Evolutionary conservation across 1,284 basidiomycete species (phyloP).

Genomic region (Cerrena zonata): DNA sequence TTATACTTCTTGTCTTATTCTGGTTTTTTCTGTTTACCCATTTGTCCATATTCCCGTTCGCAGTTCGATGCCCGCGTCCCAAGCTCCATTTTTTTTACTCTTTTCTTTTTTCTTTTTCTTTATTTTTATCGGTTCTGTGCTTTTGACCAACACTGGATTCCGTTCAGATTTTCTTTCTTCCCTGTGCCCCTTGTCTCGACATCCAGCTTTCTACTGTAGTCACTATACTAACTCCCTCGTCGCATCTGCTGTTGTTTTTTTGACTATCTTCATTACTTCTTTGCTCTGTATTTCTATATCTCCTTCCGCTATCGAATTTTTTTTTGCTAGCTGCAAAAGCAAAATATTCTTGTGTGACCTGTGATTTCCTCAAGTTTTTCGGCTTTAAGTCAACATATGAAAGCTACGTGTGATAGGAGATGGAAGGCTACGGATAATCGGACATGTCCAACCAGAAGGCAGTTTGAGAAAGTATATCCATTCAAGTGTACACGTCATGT

Average conservation of each 20-base stretch:
- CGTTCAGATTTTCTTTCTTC: not conserved
- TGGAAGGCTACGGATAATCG: no score
- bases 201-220: not conserved
- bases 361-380: no score
- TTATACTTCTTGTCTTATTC: conserved; percentile 1
- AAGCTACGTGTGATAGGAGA: no score
- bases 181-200: not conserved
- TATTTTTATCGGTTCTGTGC: conserved; percentile 5
- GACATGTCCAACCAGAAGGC: no score
- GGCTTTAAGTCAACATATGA: no score
- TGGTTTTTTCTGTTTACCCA: not conserved
- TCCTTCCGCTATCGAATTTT: conserved; percentile 1
- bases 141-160: not conserved
- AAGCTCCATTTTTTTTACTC: not conserved
- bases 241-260: conserved; percentile 3
- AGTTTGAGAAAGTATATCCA: no score
- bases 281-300: not conserved
- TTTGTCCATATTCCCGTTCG: conserved; percentile 1
- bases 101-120: conserved; percentile 2
- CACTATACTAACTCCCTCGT: conserved; percentile 4
- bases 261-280: not conserved
- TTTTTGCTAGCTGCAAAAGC: not conserved
- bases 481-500: no score
- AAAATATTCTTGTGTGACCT: no score
- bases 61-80: not conserved